These are phyloP conservation scores for Lepiota subincarnata DNA, from an alignment of 768 basidiomycete genomes.

Conservation along the genomic window DNA sequence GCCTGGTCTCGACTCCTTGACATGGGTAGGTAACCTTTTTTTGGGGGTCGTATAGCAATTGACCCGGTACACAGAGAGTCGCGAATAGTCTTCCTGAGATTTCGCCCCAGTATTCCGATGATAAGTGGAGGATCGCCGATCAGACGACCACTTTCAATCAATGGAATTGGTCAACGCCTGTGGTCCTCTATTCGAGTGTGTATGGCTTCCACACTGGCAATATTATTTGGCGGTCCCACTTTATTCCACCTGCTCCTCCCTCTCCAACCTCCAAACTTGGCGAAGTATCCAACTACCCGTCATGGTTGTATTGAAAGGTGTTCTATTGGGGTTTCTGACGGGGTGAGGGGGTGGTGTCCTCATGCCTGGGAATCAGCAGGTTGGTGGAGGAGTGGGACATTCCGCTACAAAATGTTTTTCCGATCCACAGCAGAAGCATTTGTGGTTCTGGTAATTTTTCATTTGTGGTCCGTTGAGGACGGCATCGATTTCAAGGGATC, in stretches of 20 bases:
- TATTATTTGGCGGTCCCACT: conserved; percentile 49
- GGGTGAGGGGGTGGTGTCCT: too few species aligned
- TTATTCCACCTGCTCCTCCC: conserved; percentile 64
- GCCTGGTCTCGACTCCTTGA: conserved; percentile 29
- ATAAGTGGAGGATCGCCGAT: conserved; percentile 38
- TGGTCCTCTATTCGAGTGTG: conserved; percentile 44
- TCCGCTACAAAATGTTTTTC: too few species aligned
- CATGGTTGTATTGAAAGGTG: conserved; percentile 79
- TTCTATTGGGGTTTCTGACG: too few species aligned
- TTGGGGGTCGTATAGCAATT: background rate
- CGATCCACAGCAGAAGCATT: too few species aligned
- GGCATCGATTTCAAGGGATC: too few species aligned
- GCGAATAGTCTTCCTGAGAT: conserved; percentile 43
- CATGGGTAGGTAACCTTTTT: conserved; percentile 28
- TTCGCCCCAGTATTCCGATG: conserved; percentile 33
- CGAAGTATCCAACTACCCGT: conserved; percentile 67
- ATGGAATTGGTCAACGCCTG: conserved; percentile 29
- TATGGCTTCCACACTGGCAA: conserved; percentile 51
- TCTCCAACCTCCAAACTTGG: conserved; percentile 72
- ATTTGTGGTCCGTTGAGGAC: too few species aligned
- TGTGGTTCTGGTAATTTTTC: too few species aligned
- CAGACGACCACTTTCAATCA: conserved; percentile 40
- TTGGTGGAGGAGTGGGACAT: too few species aligned
- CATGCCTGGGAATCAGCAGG: too few species aligned
- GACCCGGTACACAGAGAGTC: conserved; percentile 27